A percentile compares a stretch with the other conserved stretches of the same genome.
Conservation (phyloP, 345 rosid genomes). For the Citrus unshiu region DNA sequence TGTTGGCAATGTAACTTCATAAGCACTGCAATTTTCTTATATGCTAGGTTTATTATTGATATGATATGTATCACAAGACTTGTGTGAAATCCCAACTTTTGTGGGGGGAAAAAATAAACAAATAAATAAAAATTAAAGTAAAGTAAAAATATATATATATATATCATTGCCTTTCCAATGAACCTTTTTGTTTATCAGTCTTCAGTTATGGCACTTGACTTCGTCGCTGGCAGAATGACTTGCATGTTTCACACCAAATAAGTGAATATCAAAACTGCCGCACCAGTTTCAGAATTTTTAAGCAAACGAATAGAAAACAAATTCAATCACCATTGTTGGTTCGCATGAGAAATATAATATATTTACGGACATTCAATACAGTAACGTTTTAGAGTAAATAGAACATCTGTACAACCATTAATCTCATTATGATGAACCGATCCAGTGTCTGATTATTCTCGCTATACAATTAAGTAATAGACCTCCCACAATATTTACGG, state of each 20-base stretch:
- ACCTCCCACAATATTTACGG: slow-evolving; percentile 13
- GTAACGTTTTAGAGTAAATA: too few species aligned
- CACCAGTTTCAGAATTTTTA: not conserved
- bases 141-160: too few species aligned
- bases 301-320: not conserved
- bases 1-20: not conserved
- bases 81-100: too few species aligned
- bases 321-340: not conserved
- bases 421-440: slow-evolving; percentile 2
- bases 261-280: not conserved
- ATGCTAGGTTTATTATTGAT: not conserved
- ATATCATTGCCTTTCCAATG: not conserved
- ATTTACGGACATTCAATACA: not conserved
- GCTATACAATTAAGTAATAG: slow-evolving; percentile 33
- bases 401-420: slow-evolving; percentile 8
- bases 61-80: not conserved
- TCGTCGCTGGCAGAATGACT: too few species aligned
- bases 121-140: too few species aligned
- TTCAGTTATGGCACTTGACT: too few species aligned
- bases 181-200: too few species aligned
- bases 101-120: too few species aligned
- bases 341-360: not conserved
- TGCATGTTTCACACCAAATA: too few species aligned
- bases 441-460: slow-evolving; percentile 5
- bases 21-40: not conserved